These are phyloP conservation scores for Pulchroboletus neoregius DNA, from an alignment of 1,284 basidiomycete species.

Conservation along the genomic window DNA sequence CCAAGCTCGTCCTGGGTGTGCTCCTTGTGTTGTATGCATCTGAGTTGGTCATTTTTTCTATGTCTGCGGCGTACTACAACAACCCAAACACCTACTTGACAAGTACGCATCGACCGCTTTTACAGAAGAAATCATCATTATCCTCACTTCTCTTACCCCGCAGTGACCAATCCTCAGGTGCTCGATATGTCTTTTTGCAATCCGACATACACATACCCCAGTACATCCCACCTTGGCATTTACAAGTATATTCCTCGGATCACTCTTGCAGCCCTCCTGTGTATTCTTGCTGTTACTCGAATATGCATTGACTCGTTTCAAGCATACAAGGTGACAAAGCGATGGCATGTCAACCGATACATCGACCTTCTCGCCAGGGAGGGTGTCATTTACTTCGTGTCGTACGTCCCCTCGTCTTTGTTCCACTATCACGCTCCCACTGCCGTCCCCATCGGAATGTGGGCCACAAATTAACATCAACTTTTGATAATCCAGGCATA, in stretches of 20 bases:
- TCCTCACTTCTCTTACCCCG: constrained; percentile 1
- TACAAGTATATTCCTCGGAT: constrained; percentile 18
- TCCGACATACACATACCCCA: not conserved
- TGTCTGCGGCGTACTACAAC: constrained; percentile 6
- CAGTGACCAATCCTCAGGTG: constrained; percentile 15
- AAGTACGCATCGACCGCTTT: constrained; percentile 6
- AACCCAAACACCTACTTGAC: constrained; percentile 13
- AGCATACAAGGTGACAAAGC: constrained; percentile 10
- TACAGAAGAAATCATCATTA: not conserved
- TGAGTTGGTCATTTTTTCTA: constrained; percentile 8
- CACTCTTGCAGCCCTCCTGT: constrained; percentile 18
- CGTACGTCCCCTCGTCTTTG: too few species aligned
- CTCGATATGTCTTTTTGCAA: constrained; percentile 21
- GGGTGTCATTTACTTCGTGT: constrained; percentile 15
- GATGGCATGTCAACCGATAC: constrained; percentile 19
- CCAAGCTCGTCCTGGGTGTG: constrained; percentile 14
- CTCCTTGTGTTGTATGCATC: constrained; percentile 16
- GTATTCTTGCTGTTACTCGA: constrained; percentile 12
- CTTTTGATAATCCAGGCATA: constrained; percentile 7
- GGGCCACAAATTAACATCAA: not conserved
- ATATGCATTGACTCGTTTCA: constrained; percentile 12
- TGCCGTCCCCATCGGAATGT: not conserved
- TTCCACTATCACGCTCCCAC: not conserved
- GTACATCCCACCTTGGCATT: constrained; percentile 3
- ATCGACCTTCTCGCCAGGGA: constrained; percentile 16